phyloP scores from a whole-genome alignment of 768 basidiomycete genomes.

The Lepiota subincarnata region DNA sequence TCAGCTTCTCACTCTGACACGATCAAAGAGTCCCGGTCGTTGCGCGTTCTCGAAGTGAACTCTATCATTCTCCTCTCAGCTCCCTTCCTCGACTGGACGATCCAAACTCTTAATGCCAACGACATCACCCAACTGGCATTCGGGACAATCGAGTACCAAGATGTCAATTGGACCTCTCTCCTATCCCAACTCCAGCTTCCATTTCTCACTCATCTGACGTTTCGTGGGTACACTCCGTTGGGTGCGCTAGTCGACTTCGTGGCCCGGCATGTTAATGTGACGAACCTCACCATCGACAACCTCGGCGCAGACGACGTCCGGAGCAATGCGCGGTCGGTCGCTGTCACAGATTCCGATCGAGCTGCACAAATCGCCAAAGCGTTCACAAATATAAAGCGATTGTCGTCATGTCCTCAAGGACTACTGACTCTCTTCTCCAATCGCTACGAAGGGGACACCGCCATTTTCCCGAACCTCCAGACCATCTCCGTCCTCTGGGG shows the following conservation, averaged over 20 bases:
- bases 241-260: not conserved
- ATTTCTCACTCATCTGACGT: not conserved
- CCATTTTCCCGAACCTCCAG: slow-evolving; percentile 1
- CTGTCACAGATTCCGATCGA: not conserved
- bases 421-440: slow-evolving; percentile 2
- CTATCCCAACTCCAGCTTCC: slow-evolving; percentile 5
- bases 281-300: not conserved
- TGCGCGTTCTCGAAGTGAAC: slow-evolving; percentile 8
- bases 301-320: not conserved
- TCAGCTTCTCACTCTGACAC: not conserved
- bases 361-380: not conserved
- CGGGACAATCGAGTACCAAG: slow-evolving; percentile 5
- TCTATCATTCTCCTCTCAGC: slow-evolving; percentile 11
- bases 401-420: slow-evolving; percentile 8
- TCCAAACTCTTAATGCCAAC: slow-evolving; percentile 12
- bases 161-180: slow-evolving; percentile 2
- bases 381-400: slow-evolving; percentile 1
- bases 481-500: slow-evolving; percentile 6
- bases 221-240: slow-evolving; percentile 9
- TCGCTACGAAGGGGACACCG: not conserved
- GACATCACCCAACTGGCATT: slow-evolving; percentile 10
- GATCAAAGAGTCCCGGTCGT: not conserved
- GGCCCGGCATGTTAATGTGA: not conserved
- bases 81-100: slow-evolving; percentile 14
- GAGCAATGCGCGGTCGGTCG: not conserved